phyloP scores from a whole-genome alignment of 2,329 filamentous ascomycete genomes.

The Lachnellula arida region DNA sequence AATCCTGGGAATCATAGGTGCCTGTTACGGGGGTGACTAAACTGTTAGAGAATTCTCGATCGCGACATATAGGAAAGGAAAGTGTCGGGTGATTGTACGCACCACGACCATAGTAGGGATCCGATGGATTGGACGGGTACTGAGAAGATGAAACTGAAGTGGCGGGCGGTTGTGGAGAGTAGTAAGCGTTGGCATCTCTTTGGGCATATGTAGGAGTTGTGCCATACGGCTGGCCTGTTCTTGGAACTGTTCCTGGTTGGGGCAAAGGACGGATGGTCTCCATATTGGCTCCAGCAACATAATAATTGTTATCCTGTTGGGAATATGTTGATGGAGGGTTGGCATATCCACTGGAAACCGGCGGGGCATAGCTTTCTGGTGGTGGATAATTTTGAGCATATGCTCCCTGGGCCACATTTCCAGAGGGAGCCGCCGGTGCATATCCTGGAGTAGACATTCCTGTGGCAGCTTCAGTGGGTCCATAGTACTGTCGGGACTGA shows the following conservation, averaged over 20 bases:
- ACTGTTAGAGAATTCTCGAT: slow-evolving; percentile 30
- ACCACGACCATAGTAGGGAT: slow-evolving; percentile 57
- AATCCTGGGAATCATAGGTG: slow-evolving; percentile 23
- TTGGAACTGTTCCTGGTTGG: neutral
- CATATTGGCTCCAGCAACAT: slow-evolving; percentile 27
- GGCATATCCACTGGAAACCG: slow-evolving; percentile 20
- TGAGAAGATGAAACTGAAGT: slow-evolving; percentile 34
- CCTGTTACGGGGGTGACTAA: slow-evolving; percentile 26
- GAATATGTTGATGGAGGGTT: neutral
- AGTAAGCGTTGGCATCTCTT: slow-evolving; percentile 1
- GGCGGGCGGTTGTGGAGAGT: slow-evolving; percentile 29
- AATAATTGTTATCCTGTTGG: slow-evolving; percentile 22
- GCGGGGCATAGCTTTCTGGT: slow-evolving; percentile 20
- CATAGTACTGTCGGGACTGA: slow-evolving; percentile 34
- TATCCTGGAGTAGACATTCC: slow-evolving; percentile 19
- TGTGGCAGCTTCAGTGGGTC: slow-evolving; percentile 26
- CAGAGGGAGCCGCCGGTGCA: slow-evolving; percentile 12
- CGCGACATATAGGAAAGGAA: slow-evolving; percentile 11
- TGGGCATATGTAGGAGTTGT: slow-evolving; percentile 3
- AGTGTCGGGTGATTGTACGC: slow-evolving; percentile 40
- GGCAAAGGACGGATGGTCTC: neutral
- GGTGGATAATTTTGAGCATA: slow-evolving; percentile 22
- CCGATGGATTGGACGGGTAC: slow-evolving; percentile 40
- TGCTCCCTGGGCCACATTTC: slow-evolving; percentile 16
- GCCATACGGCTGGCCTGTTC: neutral